Evolutionary conservation across 1,139 yeast genomes (phyloP).

Genomic region (Blastobotrys ciferrii): DNA sequence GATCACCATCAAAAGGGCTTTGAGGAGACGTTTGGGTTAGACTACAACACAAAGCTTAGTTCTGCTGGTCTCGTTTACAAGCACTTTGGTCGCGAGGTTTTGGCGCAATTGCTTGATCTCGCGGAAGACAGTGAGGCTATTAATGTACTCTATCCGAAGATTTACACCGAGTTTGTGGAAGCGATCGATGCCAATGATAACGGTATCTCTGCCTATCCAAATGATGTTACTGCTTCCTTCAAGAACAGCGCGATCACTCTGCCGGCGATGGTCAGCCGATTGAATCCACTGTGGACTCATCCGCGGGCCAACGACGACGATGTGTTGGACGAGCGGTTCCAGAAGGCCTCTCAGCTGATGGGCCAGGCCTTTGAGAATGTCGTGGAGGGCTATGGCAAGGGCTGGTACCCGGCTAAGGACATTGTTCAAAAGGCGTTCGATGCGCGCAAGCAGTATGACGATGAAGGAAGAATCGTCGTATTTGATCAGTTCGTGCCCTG

Average conservation of each 20-base stretch:
- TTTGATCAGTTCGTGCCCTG: conserved; percentile 81
- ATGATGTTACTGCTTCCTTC: conserved; percentile 34
- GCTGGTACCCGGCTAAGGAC: conserved; percentile 89
- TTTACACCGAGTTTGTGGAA: conserved; percentile 84
- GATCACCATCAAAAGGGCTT: conserved; percentile 95
- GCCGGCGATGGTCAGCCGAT: conserved; percentile 72
- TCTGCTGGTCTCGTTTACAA: conserved; percentile 94
- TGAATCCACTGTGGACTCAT: conserved; percentile 85
- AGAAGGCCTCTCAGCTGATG: conserved; percentile 74
- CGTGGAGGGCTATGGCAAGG: conserved; percentile 69
- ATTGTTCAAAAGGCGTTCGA: conserved; percentile 70
- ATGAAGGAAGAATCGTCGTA: conserved; percentile 68
- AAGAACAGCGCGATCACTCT: conserved; percentile 57
- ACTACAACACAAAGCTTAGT: conserved; percentile 72
- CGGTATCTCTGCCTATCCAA: conserved; percentile 76
- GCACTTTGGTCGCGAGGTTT: conserved; percentile 85
- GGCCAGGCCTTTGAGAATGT: conserved; percentile 72
- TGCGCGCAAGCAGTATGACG: conserved; percentile 35
- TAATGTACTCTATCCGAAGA: conserved; percentile 64
- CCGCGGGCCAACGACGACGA: conserved; percentile 55
- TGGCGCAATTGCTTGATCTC: conserved; percentile 43
- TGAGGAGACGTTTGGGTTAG: conserved; percentile 54
- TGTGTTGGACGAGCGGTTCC: conserved; percentile 64
- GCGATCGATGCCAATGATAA: conserved; percentile 95
- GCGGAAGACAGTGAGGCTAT: conserved; percentile 42